These are phyloP conservation scores for Jacaranda copaia DNA, from an alignment of 257 asterid genomes.

Conservation along the genomic window DNA sequence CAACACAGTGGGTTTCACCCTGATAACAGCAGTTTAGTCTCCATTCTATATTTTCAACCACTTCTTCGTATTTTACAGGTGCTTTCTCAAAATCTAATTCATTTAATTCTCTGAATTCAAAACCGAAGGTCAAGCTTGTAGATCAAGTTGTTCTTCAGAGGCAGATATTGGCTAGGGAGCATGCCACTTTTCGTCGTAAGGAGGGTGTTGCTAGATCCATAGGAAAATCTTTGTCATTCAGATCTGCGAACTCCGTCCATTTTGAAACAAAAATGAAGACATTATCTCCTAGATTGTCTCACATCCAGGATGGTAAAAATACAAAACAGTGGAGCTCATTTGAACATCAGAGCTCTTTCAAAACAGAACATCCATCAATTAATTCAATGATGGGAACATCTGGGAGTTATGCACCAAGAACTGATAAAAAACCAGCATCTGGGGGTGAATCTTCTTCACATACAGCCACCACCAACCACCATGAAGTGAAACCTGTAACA, in stretches of 20 bases:
- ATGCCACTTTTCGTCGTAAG: background rate
- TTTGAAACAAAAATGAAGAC: background rate
- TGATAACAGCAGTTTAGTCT: background rate
- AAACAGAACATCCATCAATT: background rate
- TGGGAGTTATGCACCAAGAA: background rate
- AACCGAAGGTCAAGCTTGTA: background rate
- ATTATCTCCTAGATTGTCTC: background rate
- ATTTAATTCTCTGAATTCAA: constrained; percentile 8
- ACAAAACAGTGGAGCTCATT: constrained; percentile 2
- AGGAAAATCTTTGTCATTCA: background rate
- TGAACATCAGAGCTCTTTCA: background rate
- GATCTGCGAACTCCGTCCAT: background rate
- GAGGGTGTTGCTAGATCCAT: background rate
- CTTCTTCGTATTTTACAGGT: background rate
- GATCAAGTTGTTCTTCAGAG: background rate
- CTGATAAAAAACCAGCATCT: background rate
- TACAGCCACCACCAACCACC: background rate
- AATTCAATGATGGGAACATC: background rate
- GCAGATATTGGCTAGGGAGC: background rate
- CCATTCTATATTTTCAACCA: background rate
- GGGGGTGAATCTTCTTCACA: background rate
- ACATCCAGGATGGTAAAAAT: background rate
- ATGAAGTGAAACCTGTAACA: background rate
- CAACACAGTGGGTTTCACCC: background rate
- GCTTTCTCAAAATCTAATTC: background rate